phyloP scores from a whole-genome alignment of 129 eudicot species.

The Flaveria bidentis region DNA sequence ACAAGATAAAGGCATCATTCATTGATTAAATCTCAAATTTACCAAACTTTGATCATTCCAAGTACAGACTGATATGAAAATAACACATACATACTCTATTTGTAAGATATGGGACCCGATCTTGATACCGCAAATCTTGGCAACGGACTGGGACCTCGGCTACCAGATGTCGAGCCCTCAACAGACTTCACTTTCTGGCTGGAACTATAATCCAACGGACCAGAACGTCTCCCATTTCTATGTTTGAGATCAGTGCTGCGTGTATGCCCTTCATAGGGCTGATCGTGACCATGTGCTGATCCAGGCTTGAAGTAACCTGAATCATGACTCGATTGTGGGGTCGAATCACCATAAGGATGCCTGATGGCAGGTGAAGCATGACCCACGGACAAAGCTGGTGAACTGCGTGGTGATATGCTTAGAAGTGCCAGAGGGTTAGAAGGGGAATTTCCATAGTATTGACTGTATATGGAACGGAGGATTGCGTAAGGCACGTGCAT shows the following conservation, averaged over 20 bases:
- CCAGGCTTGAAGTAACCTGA: conserved; percentile 71
- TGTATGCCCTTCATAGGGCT: conserved; percentile 47
- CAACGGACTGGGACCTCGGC: conserved; percentile 90
- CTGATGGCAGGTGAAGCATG: conserved; percentile 79
- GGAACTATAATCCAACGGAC: conserved; percentile 78
- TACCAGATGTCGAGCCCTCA: conserved; percentile 82
- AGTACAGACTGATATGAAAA: conserved; percentile 9
- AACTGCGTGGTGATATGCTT: conserved; percentile 71
- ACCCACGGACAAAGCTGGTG: conserved; percentile 77
- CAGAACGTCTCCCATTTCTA: conserved; percentile 69
- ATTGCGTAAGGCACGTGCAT: conserved; percentile 76
- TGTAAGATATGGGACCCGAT: conserved; percentile 88
- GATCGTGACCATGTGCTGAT: conserved; percentile 68
- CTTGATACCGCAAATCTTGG: conserved; percentile 97
- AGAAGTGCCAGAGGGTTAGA: conserved; percentile 62
- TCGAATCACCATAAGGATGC: conserved; percentile 61
- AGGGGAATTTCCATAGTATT: conserved; percentile 70
- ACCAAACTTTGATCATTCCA: conserved; percentile 23
- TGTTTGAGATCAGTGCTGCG: conserved; percentile 46
- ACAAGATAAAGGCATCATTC: conserved; percentile 23
- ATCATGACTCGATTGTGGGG: conserved; percentile 63
- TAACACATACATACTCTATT: conserved; percentile 42
- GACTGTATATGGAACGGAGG: conserved; percentile 87
- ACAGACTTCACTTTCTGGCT: conserved; percentile 59
- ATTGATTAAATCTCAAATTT: conserved; percentile 24